Evolutionary conservation across 2,329 filamentous ascomycete species (phyloP), one percentile per base, ranked within the genome.

Genomic region (Phaeoacremonium minimum): DNA sequence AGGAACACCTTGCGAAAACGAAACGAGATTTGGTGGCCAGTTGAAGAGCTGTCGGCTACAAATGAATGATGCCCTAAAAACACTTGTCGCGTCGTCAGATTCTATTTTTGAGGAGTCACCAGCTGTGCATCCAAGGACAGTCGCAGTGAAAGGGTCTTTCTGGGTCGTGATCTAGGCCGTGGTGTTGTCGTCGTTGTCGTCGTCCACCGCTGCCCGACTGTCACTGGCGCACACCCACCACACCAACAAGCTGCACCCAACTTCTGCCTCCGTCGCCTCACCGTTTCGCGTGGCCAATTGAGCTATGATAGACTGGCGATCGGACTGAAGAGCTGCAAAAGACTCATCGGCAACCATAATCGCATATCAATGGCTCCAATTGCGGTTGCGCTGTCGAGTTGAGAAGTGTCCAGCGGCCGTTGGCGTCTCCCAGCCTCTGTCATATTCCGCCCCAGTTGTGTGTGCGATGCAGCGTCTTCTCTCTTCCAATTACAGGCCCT

Each of bases 351-450:
- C 37, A 33, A 41, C 33, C 44, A 44, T 44, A 29, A 38, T 45
- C 39, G 37, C 32, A 33, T 31, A 40, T 46, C 48, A 51, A 51
- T 51, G 48, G 47, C 48, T 45, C 28, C 18, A 45, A 43, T 42
- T 41, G 37, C 7, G 33, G 40, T 38, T 35, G 36, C 17, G 37
- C 31, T 37, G 36, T 43, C 28, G 34, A 30, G 31, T 18, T 28
- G 32, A 19, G 16, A 20, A 15, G 19, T 26, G 22, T n/a, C 9
- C 22, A 26, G n/a, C 22, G 22, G 9, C 22, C n/a, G 22, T 9
- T 26, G 22, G n/a, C n/a, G n/a, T n/a, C 22, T 26, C n/a, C 22
- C 9, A n/a, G 9, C 22, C 22, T 26, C 22, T 26, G 22, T n/a
- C n/a, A n/a, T n/a, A n/a, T n/a, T n/a, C n/a, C n/a, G n/a, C n/a